These are phyloP conservation scores for Sporothrix schenckii DNA, from an alignment of 2,329 filamentous ascomycete species.

Conservation along the genomic window DNA sequence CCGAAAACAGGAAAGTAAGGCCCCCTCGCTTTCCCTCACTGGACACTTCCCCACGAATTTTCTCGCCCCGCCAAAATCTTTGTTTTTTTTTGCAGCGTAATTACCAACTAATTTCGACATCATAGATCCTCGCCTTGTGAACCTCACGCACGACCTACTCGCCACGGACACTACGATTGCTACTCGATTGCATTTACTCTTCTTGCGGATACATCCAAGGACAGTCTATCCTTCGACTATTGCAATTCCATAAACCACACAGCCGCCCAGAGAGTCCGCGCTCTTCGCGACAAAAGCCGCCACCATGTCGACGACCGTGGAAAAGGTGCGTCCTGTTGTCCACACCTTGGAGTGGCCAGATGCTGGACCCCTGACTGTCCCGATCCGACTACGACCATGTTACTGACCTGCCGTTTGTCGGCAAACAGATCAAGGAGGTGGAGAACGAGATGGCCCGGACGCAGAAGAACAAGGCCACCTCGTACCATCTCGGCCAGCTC, in stretches of 20 bases:
- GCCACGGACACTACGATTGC: background rate
- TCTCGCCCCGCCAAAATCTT: slow-evolving; percentile 36
- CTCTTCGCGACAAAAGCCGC: slow-evolving; percentile 35
- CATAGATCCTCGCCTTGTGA: background rate
- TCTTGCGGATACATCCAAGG: background rate
- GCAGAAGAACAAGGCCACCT: slow-evolving; percentile 96
- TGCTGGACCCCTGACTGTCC: background rate
- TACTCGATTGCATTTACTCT: background rate
- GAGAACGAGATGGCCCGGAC: slow-evolving; percentile 97
- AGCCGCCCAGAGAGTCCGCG: slow-evolving; percentile 6
- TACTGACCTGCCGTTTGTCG: slow-evolving; percentile 27
- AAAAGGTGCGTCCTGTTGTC: slow-evolving; percentile 66
- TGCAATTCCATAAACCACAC: background rate
- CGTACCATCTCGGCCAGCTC: slow-evolving; percentile 90
- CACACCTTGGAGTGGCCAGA: too few relatives aligned
- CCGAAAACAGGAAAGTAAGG: slow-evolving; percentile 2
- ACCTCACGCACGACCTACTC: background rate
- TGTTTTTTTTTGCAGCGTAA: slow-evolving; percentile 16
- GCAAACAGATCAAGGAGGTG: slow-evolving; percentile 85
- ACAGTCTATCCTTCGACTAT: background rate
- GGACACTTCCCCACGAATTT: slow-evolving; percentile 33
- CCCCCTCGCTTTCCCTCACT: slow-evolving; percentile 17
- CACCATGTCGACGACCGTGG: slow-evolving; percentile 94
- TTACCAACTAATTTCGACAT: slow-evolving; percentile 8
- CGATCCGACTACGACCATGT: background rate